phyloP scores from a whole-genome alignment of 768 basidiomycete species.

The Macrocybe gigantea region DNA sequence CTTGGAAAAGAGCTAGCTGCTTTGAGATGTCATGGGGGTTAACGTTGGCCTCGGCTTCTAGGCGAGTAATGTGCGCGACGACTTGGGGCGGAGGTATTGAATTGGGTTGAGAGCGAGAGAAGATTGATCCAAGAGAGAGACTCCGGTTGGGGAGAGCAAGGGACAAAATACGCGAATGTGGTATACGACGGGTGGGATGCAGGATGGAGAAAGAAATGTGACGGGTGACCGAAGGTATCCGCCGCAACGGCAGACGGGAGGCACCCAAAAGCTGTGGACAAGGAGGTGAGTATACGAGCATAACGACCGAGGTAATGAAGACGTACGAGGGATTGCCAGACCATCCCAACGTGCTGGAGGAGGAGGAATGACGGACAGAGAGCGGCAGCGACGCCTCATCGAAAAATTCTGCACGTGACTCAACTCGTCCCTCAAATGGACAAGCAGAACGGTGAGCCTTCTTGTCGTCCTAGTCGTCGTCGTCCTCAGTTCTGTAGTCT shows the following conservation, averaged over 20 bases:
- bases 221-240: constrained; percentile 1
- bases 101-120: constrained; percentile 39
- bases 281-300: neutral
- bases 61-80: constrained; percentile 63
- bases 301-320: no score
- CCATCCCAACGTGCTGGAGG: no score
- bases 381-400: no score
- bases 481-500: no score
- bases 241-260: no score
- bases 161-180: constrained; percentile 11
- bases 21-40: constrained; percentile 62
- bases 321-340: no score
- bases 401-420: no score
- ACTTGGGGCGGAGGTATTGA: constrained; percentile 54
- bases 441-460: no score
- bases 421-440: no score
- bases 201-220: constrained; percentile 8
- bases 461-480: no score
- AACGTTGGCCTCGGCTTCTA: constrained; percentile 76
- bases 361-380: no score
- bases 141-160: constrained; percentile 17
- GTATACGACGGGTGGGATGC: constrained; percentile 5
- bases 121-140: constrained; percentile 39
- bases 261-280: constrained; percentile 29
- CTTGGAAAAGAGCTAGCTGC: constrained; percentile 66